phyloP scores from a whole-genome alignment of 1,284 basidiomycete species.

The Ustilago loliicola region DNA sequence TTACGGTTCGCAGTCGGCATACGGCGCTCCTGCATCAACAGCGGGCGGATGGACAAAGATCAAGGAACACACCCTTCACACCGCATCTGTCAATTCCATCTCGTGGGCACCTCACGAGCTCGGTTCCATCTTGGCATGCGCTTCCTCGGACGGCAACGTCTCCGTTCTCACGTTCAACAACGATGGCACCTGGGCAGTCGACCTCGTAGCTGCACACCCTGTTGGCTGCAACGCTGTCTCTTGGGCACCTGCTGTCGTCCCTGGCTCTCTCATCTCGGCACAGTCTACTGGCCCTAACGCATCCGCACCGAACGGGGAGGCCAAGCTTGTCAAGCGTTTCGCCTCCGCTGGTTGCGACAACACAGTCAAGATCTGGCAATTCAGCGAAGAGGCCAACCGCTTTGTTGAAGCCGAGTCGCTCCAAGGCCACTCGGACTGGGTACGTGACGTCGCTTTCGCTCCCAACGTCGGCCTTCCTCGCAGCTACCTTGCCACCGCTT shows the following conservation, averaged over 20 bases:
- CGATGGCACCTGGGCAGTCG: slow-evolving; percentile 95
- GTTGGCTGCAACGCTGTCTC: slow-evolving; percentile 97
- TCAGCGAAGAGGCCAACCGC: slow-evolving; percentile 71
- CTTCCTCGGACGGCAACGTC: slow-evolving; percentile 97
- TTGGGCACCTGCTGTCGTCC: slow-evolving; percentile 93
- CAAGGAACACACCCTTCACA: slow-evolving; percentile 95
- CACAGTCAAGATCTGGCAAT: slow-evolving; percentile 94
- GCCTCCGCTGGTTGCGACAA: slow-evolving; percentile 97
- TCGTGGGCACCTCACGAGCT: slow-evolving; percentile 98
- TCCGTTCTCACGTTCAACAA: slow-evolving; percentile 98
- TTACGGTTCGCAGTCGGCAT: slow-evolving; percentile 50
- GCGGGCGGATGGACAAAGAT: slow-evolving; percentile 84
- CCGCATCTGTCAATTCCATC: slow-evolving; percentile 93
- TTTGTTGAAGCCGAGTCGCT: slow-evolving; percentile 65
- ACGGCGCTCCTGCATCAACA: slow-evolving; percentile 40
- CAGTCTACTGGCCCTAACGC: slow-evolving; percentile 69
- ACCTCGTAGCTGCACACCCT: slow-evolving; percentile 94
- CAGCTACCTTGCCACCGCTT: slow-evolving; percentile 94
- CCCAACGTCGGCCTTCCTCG: slow-evolving; percentile 95
- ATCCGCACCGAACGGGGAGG: slow-evolving; percentile 22
- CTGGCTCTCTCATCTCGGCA: slow-evolving; percentile 76
- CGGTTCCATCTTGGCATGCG: slow-evolving; percentile 95
- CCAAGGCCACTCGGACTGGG: slow-evolving; percentile 88
- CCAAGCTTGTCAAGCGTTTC: slow-evolving; percentile 73
- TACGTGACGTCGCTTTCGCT: slow-evolving; percentile 96